Conservation (phyloP, 257 asterid genomes). For the Solanum appendiculatum region DNA sequence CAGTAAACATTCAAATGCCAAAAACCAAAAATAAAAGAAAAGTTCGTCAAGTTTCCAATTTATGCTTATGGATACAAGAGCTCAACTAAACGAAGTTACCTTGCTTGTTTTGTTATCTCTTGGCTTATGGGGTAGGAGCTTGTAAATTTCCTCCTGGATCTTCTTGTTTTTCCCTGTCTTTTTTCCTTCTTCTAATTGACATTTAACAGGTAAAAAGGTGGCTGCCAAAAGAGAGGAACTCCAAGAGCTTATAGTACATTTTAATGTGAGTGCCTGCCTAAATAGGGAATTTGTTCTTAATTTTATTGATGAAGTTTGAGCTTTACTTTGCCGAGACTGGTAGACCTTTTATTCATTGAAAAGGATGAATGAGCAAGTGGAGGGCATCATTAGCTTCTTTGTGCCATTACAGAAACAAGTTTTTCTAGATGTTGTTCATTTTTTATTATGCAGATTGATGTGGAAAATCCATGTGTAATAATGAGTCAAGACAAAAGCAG, state of each 20-base stretch:
- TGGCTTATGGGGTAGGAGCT: neutral
- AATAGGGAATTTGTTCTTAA: neutral
- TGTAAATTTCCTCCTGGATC: neutral
- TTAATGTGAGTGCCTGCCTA: conserved; percentile 59
- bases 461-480: conserved; percentile 92
- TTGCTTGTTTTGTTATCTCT: neutral
- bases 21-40: neutral
- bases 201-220: conserved; percentile 55
- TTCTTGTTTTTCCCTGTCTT: neutral
- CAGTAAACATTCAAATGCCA: neutral
- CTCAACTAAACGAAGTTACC: neutral
- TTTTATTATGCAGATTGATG: conserved; percentile 69
- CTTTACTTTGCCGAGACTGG: neutral
- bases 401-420: neutral
- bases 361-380: neutral
- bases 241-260: conserved; percentile 73
- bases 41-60: neutral
- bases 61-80: neutral
- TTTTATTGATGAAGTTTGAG: neutral
- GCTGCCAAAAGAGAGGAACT: conserved; percentile 72
- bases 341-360: neutral
- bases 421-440: neutral
- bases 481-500: conserved; percentile 98
- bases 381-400: neutral
- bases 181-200: neutral